Evolutionary conservation across 2,329 filamentous ascomycete species (phyloP).

Genomic region (Stylonectria norvegica): DNA sequence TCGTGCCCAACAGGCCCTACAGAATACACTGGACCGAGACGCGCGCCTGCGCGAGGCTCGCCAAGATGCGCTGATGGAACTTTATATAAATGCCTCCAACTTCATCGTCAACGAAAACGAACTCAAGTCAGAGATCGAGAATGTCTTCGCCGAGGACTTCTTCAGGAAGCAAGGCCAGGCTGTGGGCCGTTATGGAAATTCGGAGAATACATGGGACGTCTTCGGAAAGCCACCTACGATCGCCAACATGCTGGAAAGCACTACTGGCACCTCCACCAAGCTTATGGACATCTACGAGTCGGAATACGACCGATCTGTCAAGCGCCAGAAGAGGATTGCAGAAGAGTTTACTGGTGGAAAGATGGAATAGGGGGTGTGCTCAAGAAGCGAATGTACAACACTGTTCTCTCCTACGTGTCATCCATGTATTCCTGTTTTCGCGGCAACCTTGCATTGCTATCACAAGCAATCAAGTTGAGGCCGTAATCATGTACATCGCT

Average conservation of each 20-base stretch:
- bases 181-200: slow-evolving; percentile 30
- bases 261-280: slow-evolving; percentile 34
- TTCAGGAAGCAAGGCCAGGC: slow-evolving; percentile 40
- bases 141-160: slow-evolving; percentile 66
- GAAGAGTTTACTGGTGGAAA: slow-evolving; percentile 60
- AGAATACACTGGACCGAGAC: slow-evolving; percentile 42
- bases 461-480: too few relatives aligned
- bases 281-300: slow-evolving; percentile 36
- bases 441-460: slow-evolving; percentile 16
- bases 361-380: slow-evolving; percentile 38
- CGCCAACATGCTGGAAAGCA: slow-evolving; percentile 40
- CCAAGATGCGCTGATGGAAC: slow-evolving; percentile 71
- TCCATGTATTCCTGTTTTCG: slow-evolving; percentile 24
- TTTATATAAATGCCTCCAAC: slow-evolving; percentile 82
- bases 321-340: slow-evolving; percentile 53
- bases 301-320: slow-evolving; percentile 44
- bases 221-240: slow-evolving; percentile 46
- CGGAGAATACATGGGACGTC: slow-evolving; percentile 53
- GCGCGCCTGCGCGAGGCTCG: slow-evolving; percentile 54
- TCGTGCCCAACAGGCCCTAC: slow-evolving; percentile 46
- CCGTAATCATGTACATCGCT: too few relatives aligned
- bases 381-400: slow-evolving; percentile 24
- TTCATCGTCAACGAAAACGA: slow-evolving; percentile 85
- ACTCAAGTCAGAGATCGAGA: slow-evolving; percentile 69
- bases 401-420: slow-evolving; percentile 6